phyloP scores from a whole-genome alignment of 768 basidiomycete genomes.

The Mycena chlorophos region DNA sequence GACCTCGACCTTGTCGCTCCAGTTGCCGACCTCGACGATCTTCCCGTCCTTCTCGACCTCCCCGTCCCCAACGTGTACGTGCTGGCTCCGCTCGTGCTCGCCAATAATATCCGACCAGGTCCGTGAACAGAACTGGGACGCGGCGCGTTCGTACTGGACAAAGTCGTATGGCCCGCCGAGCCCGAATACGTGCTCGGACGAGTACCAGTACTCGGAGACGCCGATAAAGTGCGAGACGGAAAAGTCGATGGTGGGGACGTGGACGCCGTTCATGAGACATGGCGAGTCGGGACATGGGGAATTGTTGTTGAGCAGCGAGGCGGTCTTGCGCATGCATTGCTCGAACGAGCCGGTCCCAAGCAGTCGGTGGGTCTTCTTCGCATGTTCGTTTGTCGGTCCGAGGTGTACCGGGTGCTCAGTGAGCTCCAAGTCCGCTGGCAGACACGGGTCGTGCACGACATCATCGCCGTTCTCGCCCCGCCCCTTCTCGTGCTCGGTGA shows the following conservation, averaged over 20 bases:
- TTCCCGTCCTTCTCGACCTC: conserved; percentile 61
- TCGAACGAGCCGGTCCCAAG: conserved; percentile 90
- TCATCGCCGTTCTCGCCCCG: conserved; percentile 32
- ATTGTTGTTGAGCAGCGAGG: conserved; percentile 80
- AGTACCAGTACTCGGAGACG: conserved; percentile 99
- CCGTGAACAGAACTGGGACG: conserved; percentile 77
- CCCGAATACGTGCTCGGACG: conserved; percentile 94
- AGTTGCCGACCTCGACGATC: conserved; percentile 63
- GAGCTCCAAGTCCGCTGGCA: conserved; percentile 73
- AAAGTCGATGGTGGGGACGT: conserved; percentile 94
- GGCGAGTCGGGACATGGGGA: conserved; percentile 80
- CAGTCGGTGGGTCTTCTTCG: conserved; percentile 58
- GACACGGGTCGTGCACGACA: conserved; percentile 81
- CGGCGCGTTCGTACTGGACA: conserved; percentile 93
- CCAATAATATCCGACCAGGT: conserved; percentile 76
- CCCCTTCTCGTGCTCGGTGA: conserved; percentile 55
- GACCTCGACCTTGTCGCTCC: conserved; percentile 76
- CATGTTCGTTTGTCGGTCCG: conserved; percentile 41
- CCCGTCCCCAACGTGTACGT: conserved; percentile 61
- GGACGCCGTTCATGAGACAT: conserved; percentile 92
- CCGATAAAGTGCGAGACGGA: conserved; percentile 92
- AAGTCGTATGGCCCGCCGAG: conserved; percentile 95
- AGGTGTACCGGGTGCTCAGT: conserved; percentile 54
- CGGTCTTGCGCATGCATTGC: conserved; percentile 70
- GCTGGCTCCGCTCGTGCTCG: conserved; percentile 54